These are phyloP conservation scores for Knoxia roxburghii DNA, from an alignment of 257 asterid genomes.

Conservation along the genomic window DNA sequence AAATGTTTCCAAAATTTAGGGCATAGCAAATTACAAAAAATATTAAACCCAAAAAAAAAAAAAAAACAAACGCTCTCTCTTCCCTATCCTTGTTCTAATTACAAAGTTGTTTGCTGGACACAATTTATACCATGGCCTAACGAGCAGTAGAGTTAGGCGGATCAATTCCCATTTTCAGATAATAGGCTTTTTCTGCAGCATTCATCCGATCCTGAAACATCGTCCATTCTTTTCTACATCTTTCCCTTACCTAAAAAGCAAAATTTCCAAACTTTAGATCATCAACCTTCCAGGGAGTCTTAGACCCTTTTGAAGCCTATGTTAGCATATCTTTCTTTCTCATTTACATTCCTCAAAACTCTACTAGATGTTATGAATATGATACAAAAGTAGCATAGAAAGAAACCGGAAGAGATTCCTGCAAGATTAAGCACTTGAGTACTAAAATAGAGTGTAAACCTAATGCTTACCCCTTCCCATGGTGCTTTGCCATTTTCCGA, in stretches of 20 bases:
- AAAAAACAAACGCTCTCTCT: not conserved
- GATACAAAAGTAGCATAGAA: not conserved
- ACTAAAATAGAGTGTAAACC: not conserved
- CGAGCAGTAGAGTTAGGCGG: constrained; percentile 58
- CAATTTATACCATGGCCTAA: no score
- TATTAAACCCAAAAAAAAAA: not conserved
- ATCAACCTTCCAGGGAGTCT: no score
- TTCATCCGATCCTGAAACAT: constrained; percentile 67
- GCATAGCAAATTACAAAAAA: not conserved
- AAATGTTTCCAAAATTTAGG: not conserved
- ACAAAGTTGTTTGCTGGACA: not conserved
- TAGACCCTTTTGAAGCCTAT: not conserved
- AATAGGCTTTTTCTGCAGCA: constrained; percentile 73
- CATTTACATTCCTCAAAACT: not conserved
- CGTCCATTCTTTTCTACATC: constrained; percentile 81
- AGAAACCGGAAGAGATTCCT: not conserved
- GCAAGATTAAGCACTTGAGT: not conserved
- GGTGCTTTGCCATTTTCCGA: constrained; percentile 82
- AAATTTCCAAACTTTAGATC: not conserved
- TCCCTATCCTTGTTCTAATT: constrained; percentile 1
- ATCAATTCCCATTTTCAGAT: constrained; percentile 47
- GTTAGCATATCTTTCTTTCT: not conserved
- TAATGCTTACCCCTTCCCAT: constrained; percentile 91
- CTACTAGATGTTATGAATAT: no score
- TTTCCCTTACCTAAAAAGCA: constrained; percentile 57